Base-by-base conservation (phyloP, 148 eudicot genomes). In the Rhododendron simsii region DNA sequence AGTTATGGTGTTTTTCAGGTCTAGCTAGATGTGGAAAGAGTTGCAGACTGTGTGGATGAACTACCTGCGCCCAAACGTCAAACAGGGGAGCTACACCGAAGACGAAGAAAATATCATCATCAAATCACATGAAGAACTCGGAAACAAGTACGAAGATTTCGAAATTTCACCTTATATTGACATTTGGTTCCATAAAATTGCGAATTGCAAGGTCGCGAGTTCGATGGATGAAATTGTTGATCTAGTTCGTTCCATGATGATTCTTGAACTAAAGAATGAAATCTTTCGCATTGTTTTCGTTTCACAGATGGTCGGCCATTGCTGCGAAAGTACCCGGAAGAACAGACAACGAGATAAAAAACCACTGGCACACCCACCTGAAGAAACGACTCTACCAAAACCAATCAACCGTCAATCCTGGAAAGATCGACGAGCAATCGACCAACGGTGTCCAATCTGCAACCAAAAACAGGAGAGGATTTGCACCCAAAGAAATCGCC, bases 1-100 rank as follows among this genome's bases (percentile, higher is more conserved):
- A 5, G 61, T 51, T 33, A 13, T 1, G 2, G 20, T 51, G 57
- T 7, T 21, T 80, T 33, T 53, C 57, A 91, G 93, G 93, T 35
- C 84, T 91, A 11, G 35, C 86, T 30, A 90, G 93, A 55, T 92
- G 93, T 23, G 94, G 92, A 10, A 53, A 80, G 63, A 53, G 75
- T 69, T 69, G 75, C 20, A 69, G 39, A 13, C 7, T 69, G 75
- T 7, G 75, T 69, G 75, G 63, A n/a, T 48, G 84, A 92, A 92
- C 77, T 92, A 92, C 35, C 79, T 92, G 61, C 87, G 88, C 28
- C 94, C 93, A 0, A 87, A 83, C 81, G 85, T 92, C 14, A 90
- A 89, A 84, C 91, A 84, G 3, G 93, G 93, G 1, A 85, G 85
- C 45, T 92, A 87, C 86, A 87, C 86, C 41, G 83, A 87, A 67